Evolutionary conservation across 768 basidiomycete genomes (phyloP).

Genomic region (Pisolithus tinctorius): DNA sequence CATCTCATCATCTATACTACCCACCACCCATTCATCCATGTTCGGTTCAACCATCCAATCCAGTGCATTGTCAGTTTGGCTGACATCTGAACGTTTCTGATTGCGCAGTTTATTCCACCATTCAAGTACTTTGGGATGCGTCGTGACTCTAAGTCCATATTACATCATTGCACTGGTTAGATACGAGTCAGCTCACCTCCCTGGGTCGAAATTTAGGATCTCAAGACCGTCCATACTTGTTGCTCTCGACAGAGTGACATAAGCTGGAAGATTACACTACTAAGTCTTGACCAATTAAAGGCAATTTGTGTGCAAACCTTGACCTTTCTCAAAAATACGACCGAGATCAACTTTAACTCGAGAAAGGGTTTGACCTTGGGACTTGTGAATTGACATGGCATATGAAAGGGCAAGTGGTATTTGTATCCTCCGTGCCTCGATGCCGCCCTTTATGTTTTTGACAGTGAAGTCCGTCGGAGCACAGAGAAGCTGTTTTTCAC

Average conservation of each 20-base stretch:
- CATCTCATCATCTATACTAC: constrained; percentile 17
- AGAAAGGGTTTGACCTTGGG: constrained; percentile 93
- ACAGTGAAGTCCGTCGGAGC: constrained; percentile 30
- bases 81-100: background rate
- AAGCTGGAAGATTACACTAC: constrained; percentile 15
- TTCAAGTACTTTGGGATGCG: constrained; percentile 28
- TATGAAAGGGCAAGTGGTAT: constrained; percentile 84
- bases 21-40: background rate
- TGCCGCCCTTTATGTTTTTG: constrained; percentile 25
- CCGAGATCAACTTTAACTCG: constrained; percentile 90
- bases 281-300: background rate
- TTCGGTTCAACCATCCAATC: background rate
- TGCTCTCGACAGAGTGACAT: constrained; percentile 34
- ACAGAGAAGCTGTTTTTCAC: constrained; percentile 21
- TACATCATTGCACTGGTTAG: background rate
- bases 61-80: background rate
- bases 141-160: constrained; percentile 25
- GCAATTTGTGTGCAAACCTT: constrained; percentile 24
- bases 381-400: constrained; percentile 99
- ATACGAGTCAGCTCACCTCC: constrained; percentile 17
- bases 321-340: constrained; percentile 85
- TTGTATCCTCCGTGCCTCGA: constrained; percentile 38
- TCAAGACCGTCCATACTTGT: constrained; percentile 36
- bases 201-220: constrained; percentile 29
- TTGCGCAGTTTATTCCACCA: constrained; percentile 26